Conservation (phyloP, 345 rosid species). For the Eucalyptus tenuipes region DNA sequence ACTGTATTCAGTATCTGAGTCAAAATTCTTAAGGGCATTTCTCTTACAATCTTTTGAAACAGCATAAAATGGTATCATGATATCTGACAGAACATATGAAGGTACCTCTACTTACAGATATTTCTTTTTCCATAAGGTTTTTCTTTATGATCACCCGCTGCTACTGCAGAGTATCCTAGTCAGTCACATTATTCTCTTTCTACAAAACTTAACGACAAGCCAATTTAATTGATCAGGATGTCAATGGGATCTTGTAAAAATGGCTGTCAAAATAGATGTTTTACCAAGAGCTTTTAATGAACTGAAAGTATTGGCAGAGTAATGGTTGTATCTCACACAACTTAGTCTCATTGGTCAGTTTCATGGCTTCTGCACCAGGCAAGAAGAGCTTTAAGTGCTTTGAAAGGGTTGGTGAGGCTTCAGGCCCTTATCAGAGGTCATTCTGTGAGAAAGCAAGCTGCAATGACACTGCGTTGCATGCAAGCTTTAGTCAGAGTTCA, state of each 20-base stretch:
- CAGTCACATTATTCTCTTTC: neutral
- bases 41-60: neutral
- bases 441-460: conserved; percentile 98
- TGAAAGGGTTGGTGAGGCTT: conserved; percentile 93
- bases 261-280: neutral
- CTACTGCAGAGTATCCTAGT: neutral
- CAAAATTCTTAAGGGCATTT: neutral
- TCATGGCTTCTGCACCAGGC: conserved; percentile 32
- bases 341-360: neutral
- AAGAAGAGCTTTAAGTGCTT: conserved; percentile 89
- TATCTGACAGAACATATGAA: neutral
- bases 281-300: neutral
- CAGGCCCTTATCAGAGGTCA: conserved; percentile 98
- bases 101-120: neutral
- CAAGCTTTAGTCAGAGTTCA: conserved; percentile 99
- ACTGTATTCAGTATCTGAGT: neutral
- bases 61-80: neutral
- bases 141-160: neutral
- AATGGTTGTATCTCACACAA: neutral
- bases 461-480: conserved; percentile 97
- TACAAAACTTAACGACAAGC: neutral
- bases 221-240: neutral
- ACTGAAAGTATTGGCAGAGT: neutral
- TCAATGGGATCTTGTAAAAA: neutral
- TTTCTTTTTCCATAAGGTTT: neutral